Evolutionary conservation across 441 rosid genomes (phyloP).

Genomic region (Jatropha podagrica): DNA sequence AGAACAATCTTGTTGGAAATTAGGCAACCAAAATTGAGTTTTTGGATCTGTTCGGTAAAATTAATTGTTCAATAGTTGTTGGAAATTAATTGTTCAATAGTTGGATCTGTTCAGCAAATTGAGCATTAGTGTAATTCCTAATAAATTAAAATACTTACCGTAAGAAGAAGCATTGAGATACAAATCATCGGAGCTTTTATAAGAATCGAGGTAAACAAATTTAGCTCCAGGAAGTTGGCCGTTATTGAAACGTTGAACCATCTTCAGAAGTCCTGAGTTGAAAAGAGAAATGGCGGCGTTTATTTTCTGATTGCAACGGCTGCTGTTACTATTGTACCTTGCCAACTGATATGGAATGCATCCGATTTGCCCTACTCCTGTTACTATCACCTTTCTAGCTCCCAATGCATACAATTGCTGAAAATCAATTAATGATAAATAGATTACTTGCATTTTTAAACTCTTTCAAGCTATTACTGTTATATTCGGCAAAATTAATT

Average conservation of each 20-base stretch:
- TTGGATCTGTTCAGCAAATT: no score
- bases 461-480: no score
- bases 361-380: slow-evolving; percentile 76
- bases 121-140: no score
- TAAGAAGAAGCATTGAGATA: slow-evolving; percentile 42
- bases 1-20: no score
- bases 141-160: slow-evolving; percentile 34
- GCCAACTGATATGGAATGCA: slow-evolving; percentile 94
- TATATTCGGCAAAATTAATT: no score
- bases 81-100: no score
- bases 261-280: slow-evolving; percentile 59
- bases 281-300: slow-evolving; percentile 61
- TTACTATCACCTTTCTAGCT: slow-evolving; percentile 77
- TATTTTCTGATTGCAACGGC: slow-evolving; percentile 70
- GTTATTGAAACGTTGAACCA: slow-evolving; percentile 55
- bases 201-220: slow-evolving; percentile 71
- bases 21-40: no score
- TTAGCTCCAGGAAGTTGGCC: slow-evolving; percentile 73
- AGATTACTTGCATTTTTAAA: no score
- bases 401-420: slow-evolving; percentile 67
- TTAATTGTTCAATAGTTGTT: no score
- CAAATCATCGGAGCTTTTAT: slow-evolving; percentile 53
- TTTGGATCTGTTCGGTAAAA: no score
- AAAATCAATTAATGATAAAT: neutral
- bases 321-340: slow-evolving; percentile 47